Evolutionary conservation across 2,329 filamentous ascomycete genomes (phyloP), one percentile per base, ranked within the genome.

Genomic region (Pseudogymnoascus sp.): DNA sequence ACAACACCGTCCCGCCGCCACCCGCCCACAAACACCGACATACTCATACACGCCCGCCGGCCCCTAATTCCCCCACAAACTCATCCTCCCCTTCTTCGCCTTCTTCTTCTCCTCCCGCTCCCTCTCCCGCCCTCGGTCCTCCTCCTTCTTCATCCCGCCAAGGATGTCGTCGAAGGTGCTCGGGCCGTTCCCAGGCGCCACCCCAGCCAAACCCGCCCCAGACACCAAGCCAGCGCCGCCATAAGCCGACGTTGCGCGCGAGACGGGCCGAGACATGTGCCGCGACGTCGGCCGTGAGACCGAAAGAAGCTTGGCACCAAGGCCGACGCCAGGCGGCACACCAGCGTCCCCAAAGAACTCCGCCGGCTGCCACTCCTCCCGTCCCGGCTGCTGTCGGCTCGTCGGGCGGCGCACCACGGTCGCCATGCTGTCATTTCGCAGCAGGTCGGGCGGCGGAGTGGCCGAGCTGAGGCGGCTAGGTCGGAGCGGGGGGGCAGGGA

Each of bases 141-240:
- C 73, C 73, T 8, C 68, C 45, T 74, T 67, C 10, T 67, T 68
- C n/a, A 69, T 65, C 31, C 71, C 72, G 7, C 75, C 75, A 23
- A 81, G 71, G 37, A 81, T 81, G 60, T 81, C 79, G 66, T 81
- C 79, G 69, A 81, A 81, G 0, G 79, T 81, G 29, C 57, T 62
- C 23, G 29, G 29, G 7, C 60, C 57, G 18, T 37, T 60, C 5
- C 45, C 21, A 29, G 34, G 37, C 18, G 11, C 21, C 12, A n/a
- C 16, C 2, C 37, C 39, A 42, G 21, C 23, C 37, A 18, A 40
- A 12, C 60, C 29, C 18, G 3, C 40, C 2, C 37, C 39, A 42
- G 26, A 21, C 14, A 37, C 40, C 16, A 18, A 36, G 37, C 31
- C 57, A 36, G 23, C 16, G 31, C 57, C 37, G 18, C 57, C 57